A percentile compares a stretch with the other conserved stretches of the same genome.
phyloP scores from a whole-genome alignment of 2,329 filamentous ascomycete species.

The Fusarium denticulatum region DNA sequence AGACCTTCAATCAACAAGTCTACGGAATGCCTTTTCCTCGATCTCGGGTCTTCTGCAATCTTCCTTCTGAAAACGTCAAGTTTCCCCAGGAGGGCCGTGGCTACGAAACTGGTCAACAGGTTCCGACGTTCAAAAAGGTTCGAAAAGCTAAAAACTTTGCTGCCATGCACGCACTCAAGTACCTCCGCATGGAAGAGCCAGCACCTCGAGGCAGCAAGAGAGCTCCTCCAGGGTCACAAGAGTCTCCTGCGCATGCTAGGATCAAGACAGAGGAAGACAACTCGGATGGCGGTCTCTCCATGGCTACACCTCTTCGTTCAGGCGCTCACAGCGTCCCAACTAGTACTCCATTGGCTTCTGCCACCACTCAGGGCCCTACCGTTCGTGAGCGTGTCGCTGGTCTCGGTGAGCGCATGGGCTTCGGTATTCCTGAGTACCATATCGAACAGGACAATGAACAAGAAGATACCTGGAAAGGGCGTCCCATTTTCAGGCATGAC shows the following conservation, averaged over 20 bases:
- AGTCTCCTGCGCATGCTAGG: slow-evolving; percentile 12
- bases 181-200: not conserved
- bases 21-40: slow-evolving; percentile 26
- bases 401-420: slow-evolving; percentile 48
- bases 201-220: slow-evolving; percentile 12
- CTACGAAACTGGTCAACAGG: slow-evolving; percentile 35
- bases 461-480: slow-evolving; percentile 50
- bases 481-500: slow-evolving; percentile 47
- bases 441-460: slow-evolving; percentile 34
- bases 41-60: slow-evolving; percentile 43
- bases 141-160: slow-evolving; percentile 65
- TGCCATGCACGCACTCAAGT: slow-evolving; percentile 54
- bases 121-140: slow-evolving; percentile 56
- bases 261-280: slow-evolving; percentile 27
- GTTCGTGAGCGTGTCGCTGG: slow-evolving; percentile 43
- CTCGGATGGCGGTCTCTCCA: slow-evolving; percentile 14
- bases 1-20: slow-evolving; percentile 28
- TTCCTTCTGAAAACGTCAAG: slow-evolving; percentile 29
- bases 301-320: not conserved
- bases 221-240: not conserved
- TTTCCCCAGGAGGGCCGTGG: slow-evolving; percentile 51
- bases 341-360: not conserved
- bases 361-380: not conserved
- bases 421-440: slow-evolving; percentile 49
- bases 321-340: not conserved